Conservation (phyloP, 2,329 filamentous ascomycete genomes). For the Pleoardoris graminearum region DNA sequence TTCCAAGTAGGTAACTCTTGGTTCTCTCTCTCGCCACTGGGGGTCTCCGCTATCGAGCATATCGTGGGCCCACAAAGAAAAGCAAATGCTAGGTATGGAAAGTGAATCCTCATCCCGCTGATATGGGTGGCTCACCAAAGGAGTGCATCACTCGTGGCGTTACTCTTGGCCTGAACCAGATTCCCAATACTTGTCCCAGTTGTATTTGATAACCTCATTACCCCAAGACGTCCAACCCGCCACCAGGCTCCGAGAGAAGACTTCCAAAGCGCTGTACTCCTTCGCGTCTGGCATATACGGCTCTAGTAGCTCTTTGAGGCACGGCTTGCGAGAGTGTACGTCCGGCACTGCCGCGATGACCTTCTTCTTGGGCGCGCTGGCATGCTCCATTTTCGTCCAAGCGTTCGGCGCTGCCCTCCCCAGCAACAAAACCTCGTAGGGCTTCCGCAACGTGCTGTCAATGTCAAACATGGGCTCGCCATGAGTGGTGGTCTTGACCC, state of each 20-base stretch:
- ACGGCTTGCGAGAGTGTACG: slow-evolving; percentile 78
- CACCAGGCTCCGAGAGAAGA: slow-evolving; percentile 75
- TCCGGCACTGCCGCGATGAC: slow-evolving; percentile 73
- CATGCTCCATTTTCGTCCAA: slow-evolving; percentile 23
- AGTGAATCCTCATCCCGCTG: too few relatives aligned
- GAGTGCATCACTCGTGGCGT: background rate
- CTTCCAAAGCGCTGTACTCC: slow-evolving; percentile 66
- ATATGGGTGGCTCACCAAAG: background rate
- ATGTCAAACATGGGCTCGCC: slow-evolving; percentile 68
- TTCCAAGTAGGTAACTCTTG: too few relatives aligned
- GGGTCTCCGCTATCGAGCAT: too few relatives aligned
- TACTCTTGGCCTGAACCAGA: background rate
- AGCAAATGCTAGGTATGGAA: too few relatives aligned
- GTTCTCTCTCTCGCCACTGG: too few relatives aligned
- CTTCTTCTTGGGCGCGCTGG: slow-evolving; percentile 50
- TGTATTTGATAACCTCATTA: slow-evolving; percentile 72
- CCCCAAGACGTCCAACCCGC: slow-evolving; percentile 81
- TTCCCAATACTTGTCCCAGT: slow-evolving; percentile 59
- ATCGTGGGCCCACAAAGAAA: too few relatives aligned
- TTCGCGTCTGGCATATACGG: slow-evolving; percentile 52
- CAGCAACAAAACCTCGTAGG: slow-evolving; percentile 74
- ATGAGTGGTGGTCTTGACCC: slow-evolving; percentile 70
- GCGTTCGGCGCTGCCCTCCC: slow-evolving; percentile 47
- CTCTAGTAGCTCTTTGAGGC: slow-evolving; percentile 64
- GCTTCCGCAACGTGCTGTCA: slow-evolving; percentile 68